Evolutionary conservation across 805 yeast genomes (phyloP).

Genomic region (Candida orba): DNA sequence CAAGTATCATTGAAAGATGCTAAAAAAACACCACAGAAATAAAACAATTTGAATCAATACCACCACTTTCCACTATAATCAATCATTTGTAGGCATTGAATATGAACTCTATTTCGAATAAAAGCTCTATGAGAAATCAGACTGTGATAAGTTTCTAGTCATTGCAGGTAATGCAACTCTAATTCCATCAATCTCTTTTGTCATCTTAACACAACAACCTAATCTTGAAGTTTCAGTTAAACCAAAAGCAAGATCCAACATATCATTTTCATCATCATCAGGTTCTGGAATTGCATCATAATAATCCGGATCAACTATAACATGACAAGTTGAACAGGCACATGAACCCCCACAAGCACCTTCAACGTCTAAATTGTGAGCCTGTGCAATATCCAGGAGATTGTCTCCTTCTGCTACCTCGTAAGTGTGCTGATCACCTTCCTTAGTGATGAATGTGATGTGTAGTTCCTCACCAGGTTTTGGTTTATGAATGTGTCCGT

Average conservation of each 20-base stretch:
- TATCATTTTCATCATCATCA: constrained; percentile 95
- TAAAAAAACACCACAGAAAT: too few species aligned
- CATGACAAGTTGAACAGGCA: constrained; percentile 97
- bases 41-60: too few species aligned
- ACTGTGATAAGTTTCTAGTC: constrained; percentile 86
- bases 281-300: constrained; percentile 93
- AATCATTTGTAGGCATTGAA: neutral
- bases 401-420: constrained; percentile 94
- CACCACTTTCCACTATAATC: too few species aligned
- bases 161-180: constrained; percentile 95
- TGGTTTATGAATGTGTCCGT: constrained; percentile 88
- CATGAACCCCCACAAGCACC: constrained; percentile 99
- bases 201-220: constrained; percentile 90
- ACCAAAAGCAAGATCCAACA: constrained; percentile 96
- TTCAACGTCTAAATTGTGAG: constrained; percentile 89
- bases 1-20: too few species aligned
- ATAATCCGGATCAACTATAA: constrained; percentile 90
- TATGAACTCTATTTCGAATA: too few species aligned
- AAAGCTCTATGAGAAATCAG: constrained; percentile 67
- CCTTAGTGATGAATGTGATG: constrained; percentile 85
- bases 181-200: constrained; percentile 84
- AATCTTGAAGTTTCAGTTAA: constrained; percentile 92
- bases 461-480: constrained; percentile 87
- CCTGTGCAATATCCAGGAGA: constrained; percentile 90
- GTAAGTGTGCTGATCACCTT: constrained; percentile 72